Conservation (phyloP, 2,329 filamentous ascomycete genomes). For the Ceratocystiopsis brevicomis region DNA sequence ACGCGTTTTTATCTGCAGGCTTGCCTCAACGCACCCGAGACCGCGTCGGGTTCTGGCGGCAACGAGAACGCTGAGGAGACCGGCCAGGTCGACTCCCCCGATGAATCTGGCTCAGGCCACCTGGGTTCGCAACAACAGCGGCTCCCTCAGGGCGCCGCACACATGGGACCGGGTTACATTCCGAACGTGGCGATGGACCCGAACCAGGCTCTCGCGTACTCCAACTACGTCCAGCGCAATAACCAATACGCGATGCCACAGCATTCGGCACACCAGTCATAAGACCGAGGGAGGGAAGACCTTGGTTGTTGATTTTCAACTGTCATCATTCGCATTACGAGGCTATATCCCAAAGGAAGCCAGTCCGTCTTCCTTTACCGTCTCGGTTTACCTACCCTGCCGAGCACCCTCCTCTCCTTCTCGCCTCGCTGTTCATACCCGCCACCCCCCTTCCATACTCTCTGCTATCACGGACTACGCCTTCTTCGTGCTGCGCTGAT, state of each 20-base stretch:
- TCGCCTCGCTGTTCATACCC: constrained; percentile 8
- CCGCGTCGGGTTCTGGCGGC: constrained; percentile 42
- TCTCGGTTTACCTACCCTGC: not conserved
- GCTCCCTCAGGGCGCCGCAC: constrained; percentile 38
- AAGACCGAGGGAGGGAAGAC: constrained; percentile 9
- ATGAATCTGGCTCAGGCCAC: constrained; percentile 64
- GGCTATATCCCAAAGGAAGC: not conserved
- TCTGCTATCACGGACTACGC: constrained; percentile 2
- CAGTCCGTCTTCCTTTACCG: not conserved
- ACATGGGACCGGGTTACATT: constrained; percentile 46
- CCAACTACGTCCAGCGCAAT: constrained; percentile 59
- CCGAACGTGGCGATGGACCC: constrained; percentile 50
- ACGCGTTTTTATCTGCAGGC: constrained; percentile 35
- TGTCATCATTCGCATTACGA: too few species aligned
- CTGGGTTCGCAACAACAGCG: constrained; percentile 46
- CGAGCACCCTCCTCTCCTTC: not conserved
- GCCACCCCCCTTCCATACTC: too few species aligned
- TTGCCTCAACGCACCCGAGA: constrained; percentile 90
- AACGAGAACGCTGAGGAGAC: constrained; percentile 65
- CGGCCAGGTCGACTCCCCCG: constrained; percentile 72
- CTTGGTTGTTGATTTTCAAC: not conserved
- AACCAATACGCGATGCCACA: constrained; percentile 67
- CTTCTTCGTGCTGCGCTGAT: constrained; percentile 24
- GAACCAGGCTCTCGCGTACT: constrained; percentile 65
- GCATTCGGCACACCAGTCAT: constrained; percentile 66